Percentiles rank a stretch among this genome's conserved stretches.
Conservation (phyloP, 495 filamentous ascomycete genomes). For the Hypoxylon lienhwacheense region DNA sequence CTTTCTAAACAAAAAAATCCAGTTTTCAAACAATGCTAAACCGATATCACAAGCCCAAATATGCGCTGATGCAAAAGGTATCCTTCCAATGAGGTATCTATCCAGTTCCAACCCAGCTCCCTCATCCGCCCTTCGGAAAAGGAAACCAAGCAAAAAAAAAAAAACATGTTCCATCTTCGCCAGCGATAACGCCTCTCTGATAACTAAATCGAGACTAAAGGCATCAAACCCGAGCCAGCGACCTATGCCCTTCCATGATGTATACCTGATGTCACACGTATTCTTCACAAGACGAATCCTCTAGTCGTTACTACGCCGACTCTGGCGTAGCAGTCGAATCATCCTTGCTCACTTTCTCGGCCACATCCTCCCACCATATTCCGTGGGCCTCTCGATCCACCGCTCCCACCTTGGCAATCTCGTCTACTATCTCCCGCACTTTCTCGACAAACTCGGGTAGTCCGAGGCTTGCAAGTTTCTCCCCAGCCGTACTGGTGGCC, state of each 20-base stretch:
- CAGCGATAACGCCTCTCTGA: slow-evolving; percentile 22
- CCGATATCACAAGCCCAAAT: slow-evolving; percentile 14
- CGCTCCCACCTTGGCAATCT: slow-evolving; percentile 69
- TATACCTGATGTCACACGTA: slow-evolving; percentile 14
- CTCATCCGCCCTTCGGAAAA: slow-evolving; percentile 16
- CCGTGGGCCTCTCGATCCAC: slow-evolving; percentile 82
- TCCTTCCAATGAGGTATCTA: slow-evolving; percentile 23
- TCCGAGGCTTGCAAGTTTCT: slow-evolving; percentile 76
- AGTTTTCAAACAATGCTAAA: slow-evolving; percentile 17
- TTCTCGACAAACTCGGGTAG: slow-evolving; percentile 86
- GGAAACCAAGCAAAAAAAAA: no score
- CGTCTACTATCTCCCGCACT: slow-evolving; percentile 81
- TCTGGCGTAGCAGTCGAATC: slow-evolving; percentile 23
- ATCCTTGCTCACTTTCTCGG: slow-evolving; percentile 47
- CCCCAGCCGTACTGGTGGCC: slow-evolving; percentile 78
- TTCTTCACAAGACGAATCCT: slow-evolving; percentile 1
- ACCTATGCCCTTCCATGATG: slow-evolving; percentile 12
- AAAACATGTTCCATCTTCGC: slow-evolving; percentile 23
- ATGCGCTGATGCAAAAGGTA: slow-evolving; percentile 37
- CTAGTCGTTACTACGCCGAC: slow-evolving; percentile 6
- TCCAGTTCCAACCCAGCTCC: slow-evolving; percentile 20
- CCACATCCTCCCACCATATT: slow-evolving; percentile 75
- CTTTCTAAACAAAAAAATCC: slow-evolving; percentile 3
- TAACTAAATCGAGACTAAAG: slow-evolving; percentile 25
- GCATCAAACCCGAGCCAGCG: slow-evolving; percentile 23